Conservation (phyloP, 352 stramenopile species). For the Phytophthora meadii region DNA sequence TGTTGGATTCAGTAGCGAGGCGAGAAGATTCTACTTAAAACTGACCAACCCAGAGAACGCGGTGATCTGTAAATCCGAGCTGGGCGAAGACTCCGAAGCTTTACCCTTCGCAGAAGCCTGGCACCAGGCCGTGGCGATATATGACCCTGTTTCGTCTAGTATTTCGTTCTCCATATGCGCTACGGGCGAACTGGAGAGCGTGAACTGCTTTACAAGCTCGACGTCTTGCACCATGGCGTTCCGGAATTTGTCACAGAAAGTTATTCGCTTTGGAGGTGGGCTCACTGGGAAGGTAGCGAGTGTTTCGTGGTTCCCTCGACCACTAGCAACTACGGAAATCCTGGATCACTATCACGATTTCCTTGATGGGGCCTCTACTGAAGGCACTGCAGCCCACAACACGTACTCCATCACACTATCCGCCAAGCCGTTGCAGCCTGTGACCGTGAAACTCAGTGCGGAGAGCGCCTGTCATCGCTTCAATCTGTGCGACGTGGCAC, state of each 20-base stretch:
- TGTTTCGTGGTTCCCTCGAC: constrained; percentile 65
- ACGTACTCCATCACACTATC: constrained; percentile 58
- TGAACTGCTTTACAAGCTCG: constrained; percentile 13
- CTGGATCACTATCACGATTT: constrained; percentile 82
- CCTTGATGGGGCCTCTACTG: constrained; percentile 28
- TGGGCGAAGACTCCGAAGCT: constrained; percentile 4
- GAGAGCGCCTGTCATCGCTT: constrained; percentile 78
- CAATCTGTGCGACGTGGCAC: constrained; percentile 70
- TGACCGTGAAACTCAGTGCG: constrained; percentile 55
- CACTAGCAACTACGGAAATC: constrained; percentile 42
- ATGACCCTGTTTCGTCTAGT: constrained; percentile 53
- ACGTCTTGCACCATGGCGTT: constrained; percentile 48
- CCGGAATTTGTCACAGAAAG: constrained; percentile 46
- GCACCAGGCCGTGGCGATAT: constrained; percentile 65
- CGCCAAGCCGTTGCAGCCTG: constrained; percentile 51
- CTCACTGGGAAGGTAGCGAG: constrained; percentile 51
- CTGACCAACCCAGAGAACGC: constrained; percentile 30
- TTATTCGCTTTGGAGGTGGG: constrained; percentile 31
- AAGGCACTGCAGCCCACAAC: constrained; percentile 47
- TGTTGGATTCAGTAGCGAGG: constrained; percentile 18
- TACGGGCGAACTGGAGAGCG: not conserved
- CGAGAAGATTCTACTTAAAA: constrained; percentile 34
- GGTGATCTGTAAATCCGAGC: constrained; percentile 22
- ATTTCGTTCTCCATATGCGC: constrained; percentile 53
- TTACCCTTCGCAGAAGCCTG: constrained; percentile 35